phyloP scores from a whole-genome alignment of 192 early-diverging fungal species.

The Coemansia sp. region DNA sequence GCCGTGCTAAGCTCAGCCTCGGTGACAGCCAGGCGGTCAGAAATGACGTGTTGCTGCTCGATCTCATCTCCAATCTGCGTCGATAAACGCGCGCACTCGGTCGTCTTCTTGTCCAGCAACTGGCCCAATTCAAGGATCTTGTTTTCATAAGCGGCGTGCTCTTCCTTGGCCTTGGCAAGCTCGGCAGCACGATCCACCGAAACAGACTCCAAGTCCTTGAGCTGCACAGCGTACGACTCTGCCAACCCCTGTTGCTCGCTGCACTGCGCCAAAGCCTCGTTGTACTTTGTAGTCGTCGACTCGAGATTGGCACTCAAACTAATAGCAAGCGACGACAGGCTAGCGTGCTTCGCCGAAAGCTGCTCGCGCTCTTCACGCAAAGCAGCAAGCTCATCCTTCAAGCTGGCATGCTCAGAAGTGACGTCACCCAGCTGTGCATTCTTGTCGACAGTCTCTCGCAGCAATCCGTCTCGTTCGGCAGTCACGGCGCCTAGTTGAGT shows the following conservation, averaged over 20 bases:
- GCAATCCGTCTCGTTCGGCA: conserved; percentile 8
- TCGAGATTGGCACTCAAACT: not conserved
- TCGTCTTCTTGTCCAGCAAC: not conserved
- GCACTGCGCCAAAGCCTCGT: not conserved
- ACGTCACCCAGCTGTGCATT: not conserved
- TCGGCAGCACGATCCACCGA: not conserved
- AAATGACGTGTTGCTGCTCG: not conserved
- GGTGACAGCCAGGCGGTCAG: not conserved
- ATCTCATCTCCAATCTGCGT: not conserved
- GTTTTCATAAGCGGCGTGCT: not conserved
- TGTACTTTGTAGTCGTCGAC: not conserved
- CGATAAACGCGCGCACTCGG: not conserved
- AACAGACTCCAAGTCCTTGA: not conserved
- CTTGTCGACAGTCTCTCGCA: not conserved
- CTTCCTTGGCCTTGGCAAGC: not conserved
- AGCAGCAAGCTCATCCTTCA: not conserved
- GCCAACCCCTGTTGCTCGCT: not conserved
- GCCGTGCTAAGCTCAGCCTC: not conserved
- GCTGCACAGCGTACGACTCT: not conserved
- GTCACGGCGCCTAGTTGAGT: not conserved
- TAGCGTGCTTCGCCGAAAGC: not conserved
- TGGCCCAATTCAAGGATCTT: conserved; percentile 3
- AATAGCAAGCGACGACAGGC: not conserved
- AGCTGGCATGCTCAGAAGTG: not conserved
- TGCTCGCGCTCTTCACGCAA: not conserved